phyloP scores from a whole-genome alignment of 306 rosid genomes.

The Vicia faba region DNA sequence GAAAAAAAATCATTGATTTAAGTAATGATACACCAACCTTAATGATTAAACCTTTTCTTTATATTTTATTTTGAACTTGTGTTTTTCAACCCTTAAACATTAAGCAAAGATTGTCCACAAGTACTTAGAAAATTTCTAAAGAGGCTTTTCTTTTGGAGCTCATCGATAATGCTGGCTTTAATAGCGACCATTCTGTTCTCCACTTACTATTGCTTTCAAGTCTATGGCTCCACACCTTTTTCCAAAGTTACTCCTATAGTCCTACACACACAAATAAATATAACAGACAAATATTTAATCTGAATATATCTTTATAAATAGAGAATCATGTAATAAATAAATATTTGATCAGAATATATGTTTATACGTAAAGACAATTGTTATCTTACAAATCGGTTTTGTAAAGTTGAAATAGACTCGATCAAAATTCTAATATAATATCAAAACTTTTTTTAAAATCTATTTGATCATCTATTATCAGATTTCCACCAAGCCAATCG shows the following conservation, averaged over 20 bases:
- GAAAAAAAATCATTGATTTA: not conserved
- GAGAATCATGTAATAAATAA: too few relatives aligned
- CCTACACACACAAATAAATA: not conserved
- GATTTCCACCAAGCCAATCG: too few relatives aligned
- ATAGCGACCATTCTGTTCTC: constrained; percentile 44
- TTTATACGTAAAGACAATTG: too few relatives aligned
- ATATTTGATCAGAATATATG: too few relatives aligned
- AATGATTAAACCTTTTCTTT: constrained; percentile 15
- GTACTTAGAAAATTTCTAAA: constrained; percentile 26
- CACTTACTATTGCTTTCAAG: constrained; percentile 34
- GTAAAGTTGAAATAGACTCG: too few relatives aligned
- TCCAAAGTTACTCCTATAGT: not conserved
- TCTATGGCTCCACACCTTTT: constrained; percentile 15
- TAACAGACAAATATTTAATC: too few relatives aligned
- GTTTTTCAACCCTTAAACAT: constrained; percentile 37
- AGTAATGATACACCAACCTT: constrained; percentile 18
- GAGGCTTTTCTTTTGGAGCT: constrained; percentile 34
- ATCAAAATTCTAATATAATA: too few relatives aligned
- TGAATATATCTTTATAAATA: too few relatives aligned
- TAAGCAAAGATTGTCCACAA: constrained; percentile 37
- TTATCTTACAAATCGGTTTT: too few relatives aligned
- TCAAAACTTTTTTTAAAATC: too few relatives aligned
- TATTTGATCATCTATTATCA: too few relatives aligned
- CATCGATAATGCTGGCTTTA: constrained; percentile 44
- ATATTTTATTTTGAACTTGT: not conserved